Base-by-base conservation (phyloP, 495 filamentous ascomycete genomes). In the Podospora pseudopauciseta region DNA sequence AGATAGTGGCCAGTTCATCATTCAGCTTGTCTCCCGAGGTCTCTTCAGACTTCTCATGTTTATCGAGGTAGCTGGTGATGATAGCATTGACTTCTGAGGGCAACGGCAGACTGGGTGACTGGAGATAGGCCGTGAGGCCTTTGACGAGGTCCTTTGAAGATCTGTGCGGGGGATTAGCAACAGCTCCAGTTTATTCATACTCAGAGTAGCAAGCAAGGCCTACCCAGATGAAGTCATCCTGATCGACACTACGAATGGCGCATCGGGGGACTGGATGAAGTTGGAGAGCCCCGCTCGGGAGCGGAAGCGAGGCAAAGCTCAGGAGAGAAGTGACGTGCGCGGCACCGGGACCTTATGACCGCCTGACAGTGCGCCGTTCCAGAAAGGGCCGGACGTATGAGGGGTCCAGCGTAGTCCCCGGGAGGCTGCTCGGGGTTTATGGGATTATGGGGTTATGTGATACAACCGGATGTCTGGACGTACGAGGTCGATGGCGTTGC, bases 1-100 rank as follows among this genome's bases (percentile, higher is more conserved):
- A 89, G 60, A 91, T 76, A 19, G 77, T 77, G 23, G 89, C 78
- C 3, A 93, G 79, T 67, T 92, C 90, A 11, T 91, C 88, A 60
- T 90, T 87, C 64, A 91, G 78, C 32, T 86, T 84, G 59, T 89
- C 85, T 13, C 84, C 81, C 30, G 86, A 84, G 58, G 80, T 76
- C 44, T 89, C 88, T 64, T 90, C 89, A 63, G 83, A 80, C 61
- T 81, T 80, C 58, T 73, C 70, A 72, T 89, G 85, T 69, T 84
- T 86, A 49, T 86, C 83, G 28, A 91, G 79, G 77, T 90, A 92
- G 44, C 78, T 78, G 56, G 87, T 78, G 39, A 93, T 85, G 23
- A 86, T 78, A 39, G 80, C 75, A 66, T 83, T 72, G 61, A 90
- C 77, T 62, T 88, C 85, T 67, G 87, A 80, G 32, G 90, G 87